These are phyloP conservation scores for Rachicladosporium sp. DNA, from an alignment of 2,329 filamentous ascomycete species.

Conservation along the genomic window DNA sequence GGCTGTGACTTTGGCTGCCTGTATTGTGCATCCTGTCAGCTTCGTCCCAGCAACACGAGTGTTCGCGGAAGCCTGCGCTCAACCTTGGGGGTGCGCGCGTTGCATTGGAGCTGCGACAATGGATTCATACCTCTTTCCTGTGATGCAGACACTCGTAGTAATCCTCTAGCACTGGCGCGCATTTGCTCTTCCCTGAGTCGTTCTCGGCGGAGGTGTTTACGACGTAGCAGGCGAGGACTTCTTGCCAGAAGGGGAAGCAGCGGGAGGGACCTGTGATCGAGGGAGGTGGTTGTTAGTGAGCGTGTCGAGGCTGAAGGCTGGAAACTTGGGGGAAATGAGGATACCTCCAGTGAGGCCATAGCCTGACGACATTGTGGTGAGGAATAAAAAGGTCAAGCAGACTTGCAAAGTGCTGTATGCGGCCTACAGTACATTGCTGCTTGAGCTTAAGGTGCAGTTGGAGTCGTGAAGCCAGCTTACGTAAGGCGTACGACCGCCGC, in stretches of 20 bases:
- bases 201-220: slow-evolving; percentile 73
- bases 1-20: slow-evolving; percentile 62
- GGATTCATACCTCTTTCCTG: slow-evolving; percentile 75
- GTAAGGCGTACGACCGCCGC: not conserved
- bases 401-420: not conserved
- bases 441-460: not conserved
- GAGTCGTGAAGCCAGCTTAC: not conserved
- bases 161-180: slow-evolving; percentile 73
- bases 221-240: slow-evolving; percentile 95
- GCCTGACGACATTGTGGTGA: slow-evolving; percentile 59
- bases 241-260: slow-evolving; percentile 99
- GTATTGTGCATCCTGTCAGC: too few species aligned
- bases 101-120: too few species aligned
- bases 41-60: too few species aligned
- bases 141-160: slow-evolving; percentile 99
- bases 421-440: not conserved
- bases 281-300: not conserved
- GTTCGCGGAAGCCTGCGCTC: too few species aligned
- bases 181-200: slow-evolving; percentile 78
- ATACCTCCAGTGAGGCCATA: slow-evolving; percentile 64
- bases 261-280: slow-evolving; percentile 49
- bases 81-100: too few species aligned
- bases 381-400: not conserved
- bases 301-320: too few species aligned
- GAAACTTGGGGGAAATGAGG: too few species aligned